phyloP scores from a whole-genome alignment of 2,329 filamentous ascomycete species.

The Aspergillus brasiliensis region DNA sequence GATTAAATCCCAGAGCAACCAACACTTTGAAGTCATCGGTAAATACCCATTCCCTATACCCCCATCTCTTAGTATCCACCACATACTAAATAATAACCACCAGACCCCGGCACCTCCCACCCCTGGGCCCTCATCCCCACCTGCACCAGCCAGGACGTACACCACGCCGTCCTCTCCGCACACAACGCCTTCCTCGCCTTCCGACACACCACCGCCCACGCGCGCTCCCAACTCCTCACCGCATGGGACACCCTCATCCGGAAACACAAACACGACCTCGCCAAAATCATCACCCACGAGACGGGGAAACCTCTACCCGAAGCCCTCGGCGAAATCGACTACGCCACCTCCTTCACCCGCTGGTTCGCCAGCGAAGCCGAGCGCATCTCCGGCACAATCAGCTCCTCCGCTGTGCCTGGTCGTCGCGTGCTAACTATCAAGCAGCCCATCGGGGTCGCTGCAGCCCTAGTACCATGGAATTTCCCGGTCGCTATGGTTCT shows the following conservation, averaged over 20 bases:
- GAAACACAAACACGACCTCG: conserved; percentile 63
- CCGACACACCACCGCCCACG: conserved; percentile 61
- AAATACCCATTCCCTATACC: background rate
- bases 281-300: conserved; percentile 64
- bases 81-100: background rate
- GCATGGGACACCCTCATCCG: conserved; percentile 68
- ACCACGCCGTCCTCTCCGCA: conserved; percentile 60
- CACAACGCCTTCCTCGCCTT: conserved; percentile 64
- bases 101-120: conserved; percentile 55
- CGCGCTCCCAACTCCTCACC: conserved; percentile 63
- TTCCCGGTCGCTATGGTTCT: conserved; percentile 70
- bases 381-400: conserved; percentile 64
- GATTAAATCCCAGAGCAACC: conserved; percentile 49
- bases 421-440: conserved; percentile 72
- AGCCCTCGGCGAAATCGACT: conserved; percentile 58
- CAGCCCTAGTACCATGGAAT: conserved; percentile 72
- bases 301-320: conserved; percentile 61
- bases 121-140: conserved; percentile 56
- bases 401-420: conserved; percentile 61
- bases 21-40: conserved; percentile 55
- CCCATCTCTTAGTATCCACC: background rate
- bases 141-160: conserved; percentile 60
- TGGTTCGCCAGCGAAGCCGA: conserved; percentile 65
- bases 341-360: conserved; percentile 56
- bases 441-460: conserved; percentile 70